phyloP scores from a whole-genome alignment of 108 stramenopile genomes.

The Pseudonitzschia multistriata region DNA sequence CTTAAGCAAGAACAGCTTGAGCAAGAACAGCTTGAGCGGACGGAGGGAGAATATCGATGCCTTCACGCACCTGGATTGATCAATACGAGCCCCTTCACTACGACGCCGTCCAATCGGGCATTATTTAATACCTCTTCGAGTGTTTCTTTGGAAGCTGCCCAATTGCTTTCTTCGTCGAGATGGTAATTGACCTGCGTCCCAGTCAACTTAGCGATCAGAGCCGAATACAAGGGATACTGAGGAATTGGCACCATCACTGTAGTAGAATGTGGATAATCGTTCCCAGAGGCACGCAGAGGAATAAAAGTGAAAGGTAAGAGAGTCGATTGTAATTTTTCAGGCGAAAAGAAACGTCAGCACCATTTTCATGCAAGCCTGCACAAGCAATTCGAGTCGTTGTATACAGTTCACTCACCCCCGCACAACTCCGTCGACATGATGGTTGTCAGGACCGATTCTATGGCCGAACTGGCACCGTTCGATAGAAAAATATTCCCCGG shows the following conservation, averaged over 20 bases:
- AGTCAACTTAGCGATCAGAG: conserved; percentile 78
- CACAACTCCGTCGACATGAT: conserved; percentile 48
- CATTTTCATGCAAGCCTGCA: no score
- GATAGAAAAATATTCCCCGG: conserved; percentile 91
- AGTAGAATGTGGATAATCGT: neutral
- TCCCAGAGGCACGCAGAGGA: neutral
- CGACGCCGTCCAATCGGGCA: conserved; percentile 57
- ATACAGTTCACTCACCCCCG: conserved; percentile 1
- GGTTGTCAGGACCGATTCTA: conserved; percentile 78
- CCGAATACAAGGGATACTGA: conserved; percentile 97
- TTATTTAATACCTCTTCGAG: conserved; percentile 63
- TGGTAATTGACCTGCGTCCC: conserved; percentile 89
- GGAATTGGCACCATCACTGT: conserved; percentile 92
- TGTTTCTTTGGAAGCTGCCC: conserved; percentile 81
- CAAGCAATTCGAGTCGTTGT: no score
- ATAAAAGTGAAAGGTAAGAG: neutral
- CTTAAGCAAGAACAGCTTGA: no score
- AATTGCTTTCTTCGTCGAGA: conserved; percentile 79
- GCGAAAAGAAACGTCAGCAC: no score
- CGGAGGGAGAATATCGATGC: conserved; percentile 15
- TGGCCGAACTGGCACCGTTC: conserved; percentile 90
- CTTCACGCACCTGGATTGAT: conserved; percentile 85
- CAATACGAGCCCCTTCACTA: conserved; percentile 82
- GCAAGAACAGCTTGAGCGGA: no score
- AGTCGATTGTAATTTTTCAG: no score